Percentiles rank a stretch among this genome's conserved stretches.
Conservation (phyloP, 1,284 basidiomycete species). For the Apiotrichum laibachii region DNA sequence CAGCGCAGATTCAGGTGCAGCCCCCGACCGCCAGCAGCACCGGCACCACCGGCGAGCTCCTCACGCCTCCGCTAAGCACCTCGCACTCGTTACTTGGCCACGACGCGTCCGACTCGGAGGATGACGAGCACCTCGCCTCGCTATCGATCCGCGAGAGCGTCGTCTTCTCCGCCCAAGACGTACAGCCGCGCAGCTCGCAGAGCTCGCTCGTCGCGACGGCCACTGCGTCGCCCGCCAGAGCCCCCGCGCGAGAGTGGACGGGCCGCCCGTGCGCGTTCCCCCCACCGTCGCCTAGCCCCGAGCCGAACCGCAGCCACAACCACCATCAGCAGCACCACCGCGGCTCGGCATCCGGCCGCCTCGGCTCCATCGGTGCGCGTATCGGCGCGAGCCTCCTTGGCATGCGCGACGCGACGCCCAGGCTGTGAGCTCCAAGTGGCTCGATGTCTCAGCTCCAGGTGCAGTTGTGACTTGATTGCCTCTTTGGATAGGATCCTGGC, state of each 20-base stretch:
- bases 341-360: background rate
- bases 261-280: conserved; percentile 21
- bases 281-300: conserved; percentile 6
- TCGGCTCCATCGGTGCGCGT: conserved; percentile 2
- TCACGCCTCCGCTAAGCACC: conserved; percentile 10
- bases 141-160: conserved; percentile 24
- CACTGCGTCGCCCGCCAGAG: background rate
- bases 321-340: background rate
- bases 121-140: conserved; percentile 9
- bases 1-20: background rate
- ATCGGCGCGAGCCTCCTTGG: conserved; percentile 4
- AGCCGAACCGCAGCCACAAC: background rate
- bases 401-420: conserved; percentile 2
- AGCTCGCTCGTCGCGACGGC: conserved; percentile 17
- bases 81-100: conserved; percentile 6
- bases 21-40: background rate
- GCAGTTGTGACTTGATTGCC: background rate
- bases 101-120: conserved; percentile 7
- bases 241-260: conserved; percentile 10
- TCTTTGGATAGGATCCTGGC: too few relatives aligned
- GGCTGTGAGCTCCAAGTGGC: background rate
- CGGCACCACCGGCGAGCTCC: background rate
- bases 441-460: background rate
- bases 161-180: conserved; percentile 21
- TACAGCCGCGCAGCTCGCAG: conserved; percentile 5